Percentiles rank a stretch among this genome's conserved stretches.
phyloP scores from a whole-genome alignment of 176 grass and related monocot species.

The Ensete ventricosum region DNA sequence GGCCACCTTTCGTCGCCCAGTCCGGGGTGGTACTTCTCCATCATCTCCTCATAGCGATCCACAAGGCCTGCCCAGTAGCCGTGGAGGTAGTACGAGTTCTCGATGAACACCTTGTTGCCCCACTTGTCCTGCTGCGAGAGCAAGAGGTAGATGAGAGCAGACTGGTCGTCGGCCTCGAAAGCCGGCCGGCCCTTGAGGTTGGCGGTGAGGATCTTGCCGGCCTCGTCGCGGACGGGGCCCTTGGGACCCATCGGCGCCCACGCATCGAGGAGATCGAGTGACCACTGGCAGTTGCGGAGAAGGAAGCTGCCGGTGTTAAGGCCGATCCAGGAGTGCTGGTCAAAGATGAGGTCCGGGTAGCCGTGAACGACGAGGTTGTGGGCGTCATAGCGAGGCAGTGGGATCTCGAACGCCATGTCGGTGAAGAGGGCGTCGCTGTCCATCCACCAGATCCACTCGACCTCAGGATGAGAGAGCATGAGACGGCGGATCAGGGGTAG shows the following conservation, averaged over 20 bases:
- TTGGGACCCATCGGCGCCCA: constrained; percentile 67
- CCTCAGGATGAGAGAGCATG: constrained; percentile 72
- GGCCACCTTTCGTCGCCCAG: constrained; percentile 72
- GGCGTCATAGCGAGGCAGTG: constrained; percentile 30
- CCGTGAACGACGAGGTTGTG: constrained; percentile 54
- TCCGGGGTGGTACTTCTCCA: constrained; percentile 59
- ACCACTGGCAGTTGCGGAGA: constrained; percentile 82
- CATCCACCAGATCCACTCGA: constrained; percentile 88
- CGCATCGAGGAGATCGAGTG: constrained; percentile 54
- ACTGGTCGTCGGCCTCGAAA: constrained; percentile 74
- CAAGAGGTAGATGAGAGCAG: constrained; percentile 63
- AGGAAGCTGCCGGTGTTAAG: constrained; percentile 64
- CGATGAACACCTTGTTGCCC: constrained; percentile 54
- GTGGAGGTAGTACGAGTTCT: constrained; percentile 64
- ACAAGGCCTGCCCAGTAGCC: constrained; percentile 49
- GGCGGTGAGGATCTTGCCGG: constrained; percentile 40
- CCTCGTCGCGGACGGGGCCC: constrained; percentile 36
- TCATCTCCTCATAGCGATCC: constrained; percentile 45
- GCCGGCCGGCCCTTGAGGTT: constrained; percentile 41
- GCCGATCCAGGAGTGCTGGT: constrained; percentile 38
- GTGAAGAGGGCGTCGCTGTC: constrained; percentile 65
- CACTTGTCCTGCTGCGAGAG: constrained; percentile 44
- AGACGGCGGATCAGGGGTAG: constrained; percentile 52
- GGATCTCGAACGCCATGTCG: constrained; percentile 77
- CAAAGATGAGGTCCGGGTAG: constrained; percentile 37